These are phyloP conservation scores for Parastagonospora avenae DNA, from an alignment of 2,329 filamentous ascomycete genomes.

Conservation along the genomic window DNA sequence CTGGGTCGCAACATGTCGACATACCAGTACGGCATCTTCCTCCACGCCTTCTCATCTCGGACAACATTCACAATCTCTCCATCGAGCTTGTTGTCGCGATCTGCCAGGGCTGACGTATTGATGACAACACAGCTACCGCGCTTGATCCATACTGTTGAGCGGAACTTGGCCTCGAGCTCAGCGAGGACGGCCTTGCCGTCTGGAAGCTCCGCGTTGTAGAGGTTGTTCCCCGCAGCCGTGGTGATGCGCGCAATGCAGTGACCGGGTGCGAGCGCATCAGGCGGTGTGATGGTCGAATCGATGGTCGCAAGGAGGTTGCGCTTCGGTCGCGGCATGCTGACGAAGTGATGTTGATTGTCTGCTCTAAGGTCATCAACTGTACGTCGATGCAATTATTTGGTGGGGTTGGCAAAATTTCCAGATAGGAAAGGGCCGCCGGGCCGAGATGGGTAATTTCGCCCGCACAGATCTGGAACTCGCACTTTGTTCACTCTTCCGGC, in stretches of 20 bases:
- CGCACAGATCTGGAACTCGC: constrained; percentile 7
- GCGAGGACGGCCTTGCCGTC: constrained; percentile 68
- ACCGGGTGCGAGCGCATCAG: constrained; percentile 57
- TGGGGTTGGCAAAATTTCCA: constrained; percentile 12
- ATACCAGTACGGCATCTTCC: constrained; percentile 83
- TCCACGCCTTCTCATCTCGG: constrained; percentile 87
- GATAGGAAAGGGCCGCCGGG: constrained; percentile 11
- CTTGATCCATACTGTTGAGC: constrained; percentile 92
- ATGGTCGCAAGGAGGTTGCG: constrained; percentile 78
- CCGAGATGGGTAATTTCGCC: constrained; percentile 10
- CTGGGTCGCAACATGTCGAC: constrained; percentile 5
- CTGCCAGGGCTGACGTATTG: constrained; percentile 69
- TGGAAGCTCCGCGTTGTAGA: constrained; percentile 80
- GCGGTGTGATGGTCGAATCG: constrained; percentile 68
- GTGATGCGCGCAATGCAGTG: constrained; percentile 76
- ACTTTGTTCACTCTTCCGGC: constrained; percentile 10
- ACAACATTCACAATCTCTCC: constrained; percentile 95
- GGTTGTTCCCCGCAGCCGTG: constrained; percentile 84
- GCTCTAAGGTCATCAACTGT: not conserved
- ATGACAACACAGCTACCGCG: constrained; percentile 86
- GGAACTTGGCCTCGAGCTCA: constrained; percentile 83
- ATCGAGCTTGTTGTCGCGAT: constrained; percentile 74
- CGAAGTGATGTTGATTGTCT: not conserved
- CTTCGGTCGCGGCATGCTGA: constrained; percentile 72
- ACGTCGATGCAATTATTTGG: constrained; percentile 4